Percentiles rank a stretch among this genome's conserved stretches.
phyloP scores from a whole-genome alignment of 75 land plant genomes.

The Picea sitchensis region DNA sequence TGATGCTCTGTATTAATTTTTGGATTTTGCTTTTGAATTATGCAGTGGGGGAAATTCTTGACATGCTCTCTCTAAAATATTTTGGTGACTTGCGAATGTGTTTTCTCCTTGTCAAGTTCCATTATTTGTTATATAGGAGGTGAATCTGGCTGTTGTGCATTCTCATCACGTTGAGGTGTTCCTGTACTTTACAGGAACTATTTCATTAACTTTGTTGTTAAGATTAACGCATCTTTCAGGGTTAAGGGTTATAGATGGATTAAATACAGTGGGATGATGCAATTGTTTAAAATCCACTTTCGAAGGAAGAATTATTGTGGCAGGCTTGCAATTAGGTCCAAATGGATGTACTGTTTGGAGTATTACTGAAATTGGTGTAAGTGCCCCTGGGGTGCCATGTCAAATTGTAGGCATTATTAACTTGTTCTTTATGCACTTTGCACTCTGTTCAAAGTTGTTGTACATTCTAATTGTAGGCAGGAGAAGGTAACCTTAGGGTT shows the following conservation, averaged over 20 bases:
- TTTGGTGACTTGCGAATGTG: background rate
- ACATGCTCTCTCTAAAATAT: conserved; percentile 6
- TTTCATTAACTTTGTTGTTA: background rate
- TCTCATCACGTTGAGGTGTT: background rate
- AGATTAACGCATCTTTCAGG: background rate
- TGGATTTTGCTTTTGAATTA: conserved; percentile 9
- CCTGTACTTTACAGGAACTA: background rate
- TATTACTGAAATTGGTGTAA: background rate
- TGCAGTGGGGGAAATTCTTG: background rate
- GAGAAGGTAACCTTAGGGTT: background rate
- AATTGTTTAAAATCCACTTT: background rate
- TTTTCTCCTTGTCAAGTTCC: background rate
- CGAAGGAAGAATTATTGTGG: background rate
- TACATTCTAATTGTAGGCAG: background rate
- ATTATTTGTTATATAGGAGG: background rate
- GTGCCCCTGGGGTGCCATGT: background rate
- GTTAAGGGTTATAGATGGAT: background rate
- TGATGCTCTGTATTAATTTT: conserved; percentile 9
- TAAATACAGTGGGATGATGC: background rate
- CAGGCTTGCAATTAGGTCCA: background rate
- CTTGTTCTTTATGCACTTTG: background rate
- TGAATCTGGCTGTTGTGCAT: background rate
- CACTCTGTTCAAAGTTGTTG: background rate
- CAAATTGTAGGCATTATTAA: background rate
- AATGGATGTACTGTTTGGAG: background rate